Evolutionary conservation across 139 green algal genomes (phyloP).

Genomic region (Chlamydomonas urium): DNA sequence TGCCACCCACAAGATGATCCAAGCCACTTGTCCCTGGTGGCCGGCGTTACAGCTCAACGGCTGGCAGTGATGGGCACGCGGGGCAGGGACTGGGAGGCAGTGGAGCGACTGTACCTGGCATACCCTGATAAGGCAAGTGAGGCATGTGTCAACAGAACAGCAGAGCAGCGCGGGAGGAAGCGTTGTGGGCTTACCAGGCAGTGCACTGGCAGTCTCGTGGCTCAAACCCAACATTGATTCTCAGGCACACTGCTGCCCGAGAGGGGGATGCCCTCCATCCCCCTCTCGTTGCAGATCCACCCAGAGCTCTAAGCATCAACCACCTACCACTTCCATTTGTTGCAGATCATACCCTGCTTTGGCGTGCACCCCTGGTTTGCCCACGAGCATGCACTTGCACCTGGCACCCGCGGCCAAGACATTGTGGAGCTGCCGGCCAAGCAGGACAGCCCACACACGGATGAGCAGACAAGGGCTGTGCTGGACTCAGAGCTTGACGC

Average conservation of each 20-base stretch:
- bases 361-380: slow-evolving; percentile 54
- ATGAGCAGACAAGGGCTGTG: background rate
- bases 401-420: background rate
- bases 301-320: background rate
- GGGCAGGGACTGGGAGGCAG: slow-evolving; percentile 28
- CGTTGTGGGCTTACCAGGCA: background rate
- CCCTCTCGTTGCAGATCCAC: background rate
- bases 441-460: background rate
- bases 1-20: slow-evolving; percentile 8
- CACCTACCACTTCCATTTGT: background rate
- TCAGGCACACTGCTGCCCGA: background rate
- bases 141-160: background rate
- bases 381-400: slow-evolving; percentile 20
- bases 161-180: background rate
- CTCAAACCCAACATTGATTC: background rate
- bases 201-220: background rate
- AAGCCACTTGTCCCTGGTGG: background rate
- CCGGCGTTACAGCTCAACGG: background rate
- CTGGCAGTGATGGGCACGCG: slow-evolving; percentile 6
- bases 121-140: background rate
- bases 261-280: background rate
- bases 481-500: background rate
- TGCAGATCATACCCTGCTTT: slow-evolving; percentile 43
- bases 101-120: slow-evolving; percentile 18
- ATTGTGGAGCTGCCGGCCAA: slow-evolving; percentile 1